Evolutionary conservation across 2,329 filamentous ascomycete genomes (phyloP).

Genomic region (Zymoseptoria brevis): DNA sequence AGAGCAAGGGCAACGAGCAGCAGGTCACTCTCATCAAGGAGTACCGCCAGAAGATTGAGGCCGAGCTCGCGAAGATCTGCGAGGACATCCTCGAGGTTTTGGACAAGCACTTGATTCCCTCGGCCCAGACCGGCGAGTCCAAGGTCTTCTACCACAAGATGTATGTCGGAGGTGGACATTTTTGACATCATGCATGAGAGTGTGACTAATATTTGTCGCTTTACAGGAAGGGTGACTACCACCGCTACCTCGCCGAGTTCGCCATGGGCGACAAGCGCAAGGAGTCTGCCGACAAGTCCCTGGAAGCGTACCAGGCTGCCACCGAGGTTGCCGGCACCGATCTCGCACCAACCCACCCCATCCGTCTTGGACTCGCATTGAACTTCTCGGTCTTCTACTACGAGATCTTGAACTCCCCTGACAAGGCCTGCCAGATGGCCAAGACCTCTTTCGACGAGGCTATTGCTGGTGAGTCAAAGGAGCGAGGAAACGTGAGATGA

Average conservation of each 20-base stretch:
- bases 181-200: not conserved
- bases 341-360: conserved; percentile 84
- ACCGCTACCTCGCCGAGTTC: conserved; percentile 97
- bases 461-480: conserved; percentile 57
- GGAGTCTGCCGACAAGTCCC: conserved; percentile 84
- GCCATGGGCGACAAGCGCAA: conserved; percentile 91
- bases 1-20: conserved; percentile 92
- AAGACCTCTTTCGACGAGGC: conserved; percentile 96
- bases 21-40: conserved; percentile 92
- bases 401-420: conserved; percentile 96
- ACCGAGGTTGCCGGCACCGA: conserved; percentile 86
- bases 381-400: conserved; percentile 99
- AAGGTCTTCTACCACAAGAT: conserved; percentile 99
- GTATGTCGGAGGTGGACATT: conserved; percentile 43
- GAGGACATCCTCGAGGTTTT: conserved; percentile 94
- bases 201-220: conserved; percentile 8
- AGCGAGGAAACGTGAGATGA: not conserved
- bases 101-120: conserved; percentile 87
- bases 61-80: conserved; percentile 93
- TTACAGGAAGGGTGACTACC: conserved; percentile 95
- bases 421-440: conserved; percentile 95
- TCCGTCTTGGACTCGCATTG: conserved; percentile 81
- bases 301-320: conserved; percentile 93
- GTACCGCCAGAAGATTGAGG: conserved; percentile 98
- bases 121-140: conserved; percentile 89